Evolutionary conservation across 2,329 filamentous ascomycete genomes (phyloP).

Genomic region (Fusarium concolor): DNA sequence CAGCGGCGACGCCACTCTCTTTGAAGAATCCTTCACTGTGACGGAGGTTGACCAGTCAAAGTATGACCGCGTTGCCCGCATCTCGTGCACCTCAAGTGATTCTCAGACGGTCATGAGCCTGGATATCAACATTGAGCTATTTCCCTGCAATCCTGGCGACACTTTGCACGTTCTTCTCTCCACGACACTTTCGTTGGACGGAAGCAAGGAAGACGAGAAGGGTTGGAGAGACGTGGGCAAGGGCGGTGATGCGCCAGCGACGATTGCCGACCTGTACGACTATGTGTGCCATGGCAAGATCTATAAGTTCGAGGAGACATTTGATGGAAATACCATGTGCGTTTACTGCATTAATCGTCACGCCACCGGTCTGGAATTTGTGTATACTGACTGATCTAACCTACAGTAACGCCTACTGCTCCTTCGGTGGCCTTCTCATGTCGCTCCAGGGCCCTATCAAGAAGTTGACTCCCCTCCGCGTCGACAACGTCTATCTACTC

Average conservation of each 20-base stretch:
- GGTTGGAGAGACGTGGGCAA: slow-evolving; percentile 83
- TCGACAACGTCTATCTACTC: slow-evolving; percentile 93
- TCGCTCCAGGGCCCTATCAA: slow-evolving; percentile 94
- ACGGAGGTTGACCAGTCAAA: slow-evolving; percentile 83
- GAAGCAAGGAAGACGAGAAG: slow-evolving; percentile 78
- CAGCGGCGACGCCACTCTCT: slow-evolving; percentile 86
- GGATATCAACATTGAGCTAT: slow-evolving; percentile 95
- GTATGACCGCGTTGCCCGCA: slow-evolving; percentile 94
- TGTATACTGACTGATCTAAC: slow-evolving; percentile 26
- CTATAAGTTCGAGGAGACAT: slow-evolving; percentile 86
- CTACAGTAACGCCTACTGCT: slow-evolving; percentile 88
- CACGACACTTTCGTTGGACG: slow-evolving; percentile 87
- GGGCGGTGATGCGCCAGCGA: slow-evolving; percentile 64
- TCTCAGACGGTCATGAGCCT: slow-evolving; percentile 81
- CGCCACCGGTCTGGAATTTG: not conserved
- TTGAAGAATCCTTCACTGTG: slow-evolving; percentile 91
- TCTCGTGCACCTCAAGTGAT: slow-evolving; percentile 81
- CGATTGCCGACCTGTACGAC: slow-evolving; percentile 82
- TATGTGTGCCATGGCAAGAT: slow-evolving; percentile 92
- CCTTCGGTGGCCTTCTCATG: slow-evolving; percentile 91
- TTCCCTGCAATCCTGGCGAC: slow-evolving; percentile 80
- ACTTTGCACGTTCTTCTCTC: slow-evolving; percentile 84
- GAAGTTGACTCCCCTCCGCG: slow-evolving; percentile 90
- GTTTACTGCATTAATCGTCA: not conserved
- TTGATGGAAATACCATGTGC: slow-evolving; percentile 85